A percentile compares a stretch with the other conserved stretches of the same genome.
Conservation (phyloP, 1,284 basidiomycete genomes). For the Naganishia albida region DNA sequence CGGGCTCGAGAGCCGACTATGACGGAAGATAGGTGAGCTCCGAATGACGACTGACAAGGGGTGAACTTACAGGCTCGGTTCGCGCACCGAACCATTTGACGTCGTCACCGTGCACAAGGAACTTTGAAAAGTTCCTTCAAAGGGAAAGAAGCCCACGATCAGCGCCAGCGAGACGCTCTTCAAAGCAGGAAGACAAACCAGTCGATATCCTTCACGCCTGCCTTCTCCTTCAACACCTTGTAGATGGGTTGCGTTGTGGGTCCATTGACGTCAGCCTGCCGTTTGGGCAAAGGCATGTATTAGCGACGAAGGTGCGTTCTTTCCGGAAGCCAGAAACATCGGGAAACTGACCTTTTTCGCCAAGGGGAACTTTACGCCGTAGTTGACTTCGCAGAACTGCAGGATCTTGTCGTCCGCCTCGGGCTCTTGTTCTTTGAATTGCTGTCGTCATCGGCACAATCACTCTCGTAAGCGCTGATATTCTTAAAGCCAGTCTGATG, state of each 20-base stretch:
- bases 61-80: conserved; percentile 52
- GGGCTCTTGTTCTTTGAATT: conserved; percentile 68
- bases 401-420: conserved; percentile 69
- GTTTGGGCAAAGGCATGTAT: neutral
- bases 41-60: neutral
- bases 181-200: conserved; percentile 37
- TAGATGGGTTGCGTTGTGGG: conserved; percentile 57
- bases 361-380: conserved; percentile 58
- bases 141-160: neutral
- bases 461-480: neutral
- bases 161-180: neutral
- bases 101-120: conserved; percentile 57
- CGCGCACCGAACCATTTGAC: conserved; percentile 57
- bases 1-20: conserved; percentile 31
- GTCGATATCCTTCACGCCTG: conserved; percentile 51
- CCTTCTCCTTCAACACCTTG: conserved; percentile 55
- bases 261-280: conserved; percentile 57
- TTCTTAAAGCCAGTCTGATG: neutral
- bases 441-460: neutral
- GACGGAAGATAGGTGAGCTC: neutral
- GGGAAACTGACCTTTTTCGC: conserved; percentile 59
- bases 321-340: neutral
- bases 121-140: conserved; percentile 55
- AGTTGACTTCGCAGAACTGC: conserved; percentile 63
- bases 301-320: neutral